These are phyloP conservation scores for Xerocomellus chrysenteron DNA, from an alignment of 768 basidiomycete genomes.

Conservation along the genomic window DNA sequence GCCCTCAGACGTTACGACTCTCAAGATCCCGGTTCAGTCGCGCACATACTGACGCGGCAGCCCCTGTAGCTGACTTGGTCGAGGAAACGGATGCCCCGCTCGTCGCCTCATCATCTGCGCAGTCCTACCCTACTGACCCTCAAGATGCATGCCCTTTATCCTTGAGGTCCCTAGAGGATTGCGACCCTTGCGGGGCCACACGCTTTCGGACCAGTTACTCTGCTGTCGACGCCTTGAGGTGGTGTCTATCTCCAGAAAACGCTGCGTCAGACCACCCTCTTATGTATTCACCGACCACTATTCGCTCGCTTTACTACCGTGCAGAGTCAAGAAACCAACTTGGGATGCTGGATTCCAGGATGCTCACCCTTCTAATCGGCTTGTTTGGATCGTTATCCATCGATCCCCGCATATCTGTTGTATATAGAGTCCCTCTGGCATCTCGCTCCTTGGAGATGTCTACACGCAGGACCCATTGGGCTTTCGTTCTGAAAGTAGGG, in stretches of 20 bases:
- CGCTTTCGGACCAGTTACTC: background rate
- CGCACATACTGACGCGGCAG: background rate
- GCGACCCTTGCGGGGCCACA: background rate
- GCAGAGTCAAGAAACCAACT: conserved; percentile 37
- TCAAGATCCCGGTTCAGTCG: background rate
- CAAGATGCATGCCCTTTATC: background rate
- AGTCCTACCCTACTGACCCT: background rate
- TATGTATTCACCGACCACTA: conserved; percentile 27
- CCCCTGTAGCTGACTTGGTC: background rate
- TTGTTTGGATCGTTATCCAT: conserved; percentile 53
- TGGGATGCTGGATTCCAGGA: conserved; percentile 32
- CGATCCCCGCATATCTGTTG: conserved; percentile 21
- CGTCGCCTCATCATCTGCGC: background rate
- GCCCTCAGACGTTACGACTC: background rate
- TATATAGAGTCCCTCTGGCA: conserved; percentile 31
- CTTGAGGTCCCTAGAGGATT: background rate
- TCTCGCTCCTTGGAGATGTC: conserved; percentile 25
- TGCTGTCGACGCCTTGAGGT: conserved; percentile 15
- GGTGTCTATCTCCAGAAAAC: conserved; percentile 15
- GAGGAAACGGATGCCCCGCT: background rate
- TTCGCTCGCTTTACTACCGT: conserved; percentile 41
- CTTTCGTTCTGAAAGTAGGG: conserved; percentile 45
- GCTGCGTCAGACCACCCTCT: conserved; percentile 7
- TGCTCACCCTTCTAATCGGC: conserved; percentile 44
- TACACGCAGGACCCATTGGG: conserved; percentile 43